phyloP scores from a whole-genome alignment of 1,139 yeast species.

The Saccharomyces hybrid region DNA sequence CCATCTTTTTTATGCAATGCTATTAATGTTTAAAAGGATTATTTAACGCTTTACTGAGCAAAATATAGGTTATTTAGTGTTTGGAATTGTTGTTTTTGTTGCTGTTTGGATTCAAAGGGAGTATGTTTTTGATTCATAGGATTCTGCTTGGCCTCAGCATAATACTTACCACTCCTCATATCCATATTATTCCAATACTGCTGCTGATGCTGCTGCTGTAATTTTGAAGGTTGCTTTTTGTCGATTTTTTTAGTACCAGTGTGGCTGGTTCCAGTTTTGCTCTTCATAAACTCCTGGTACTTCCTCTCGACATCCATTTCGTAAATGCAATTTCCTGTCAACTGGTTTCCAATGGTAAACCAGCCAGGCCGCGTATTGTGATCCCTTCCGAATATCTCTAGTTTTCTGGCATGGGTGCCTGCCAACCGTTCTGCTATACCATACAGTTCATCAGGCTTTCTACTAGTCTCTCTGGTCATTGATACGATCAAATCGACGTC shows the following conservation, averaged over 20 bases:
- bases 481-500: slow-evolving; percentile 78
- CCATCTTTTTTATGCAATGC: background rate
- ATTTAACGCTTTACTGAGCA: background rate
- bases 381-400: slow-evolving; percentile 83
- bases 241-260: background rate
- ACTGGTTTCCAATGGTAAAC: slow-evolving; percentile 83
- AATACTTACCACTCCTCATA: background rate
- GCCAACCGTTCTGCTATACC: slow-evolving; percentile 80
- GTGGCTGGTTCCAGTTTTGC: background rate
- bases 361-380: slow-evolving; percentile 86
- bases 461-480: slow-evolving; percentile 76
- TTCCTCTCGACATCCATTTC: slow-evolving; percentile 47
- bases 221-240: background rate
- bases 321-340: slow-evolving; percentile 34
- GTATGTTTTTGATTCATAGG: background rate
- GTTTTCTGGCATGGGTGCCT: slow-evolving; percentile 65
- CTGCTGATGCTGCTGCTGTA: background rate
- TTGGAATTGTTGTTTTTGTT: slow-evolving; percentile 1
- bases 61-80: background rate
- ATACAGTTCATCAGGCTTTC: slow-evolving; percentile 85
- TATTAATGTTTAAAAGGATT: background rate
- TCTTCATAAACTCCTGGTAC: slow-evolving; percentile 15
- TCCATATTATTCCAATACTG: background rate
- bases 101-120: background rate
- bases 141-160: background rate